Evolutionary conservation across 352 stramenopile genomes (phyloP).

Genomic region (Halophytophthora batemanensis): DNA sequence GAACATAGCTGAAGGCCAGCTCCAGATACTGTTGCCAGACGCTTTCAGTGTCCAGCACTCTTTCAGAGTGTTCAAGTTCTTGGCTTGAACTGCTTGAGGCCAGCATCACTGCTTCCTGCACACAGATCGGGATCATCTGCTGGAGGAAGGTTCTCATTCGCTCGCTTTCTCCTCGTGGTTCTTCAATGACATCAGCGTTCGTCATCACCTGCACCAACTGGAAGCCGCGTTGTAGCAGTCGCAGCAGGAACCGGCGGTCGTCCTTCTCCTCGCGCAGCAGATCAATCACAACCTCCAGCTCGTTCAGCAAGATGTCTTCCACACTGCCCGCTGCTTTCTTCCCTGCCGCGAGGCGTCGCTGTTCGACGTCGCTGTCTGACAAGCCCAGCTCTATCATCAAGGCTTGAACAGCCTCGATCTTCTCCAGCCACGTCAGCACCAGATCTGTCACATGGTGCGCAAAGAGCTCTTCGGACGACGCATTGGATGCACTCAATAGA

Average conservation of each 20-base stretch:
- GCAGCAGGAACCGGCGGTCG: slow-evolving; percentile 48
- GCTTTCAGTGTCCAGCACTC: no score
- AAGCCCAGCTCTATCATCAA: slow-evolving; percentile 62
- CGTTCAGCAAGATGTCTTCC: slow-evolving; percentile 50
- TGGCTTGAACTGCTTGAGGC: neutral
- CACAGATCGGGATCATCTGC: slow-evolving; percentile 36
- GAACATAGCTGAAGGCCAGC: slow-evolving; percentile 44
- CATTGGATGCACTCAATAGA: slow-evolving; percentile 29
- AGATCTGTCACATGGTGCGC: slow-evolving; percentile 46
- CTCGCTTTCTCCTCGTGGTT: slow-evolving; percentile 7
- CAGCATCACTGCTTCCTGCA: slow-evolving; percentile 26
- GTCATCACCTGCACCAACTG: slow-evolving; percentile 35
- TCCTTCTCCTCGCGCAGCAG: slow-evolving; percentile 56
- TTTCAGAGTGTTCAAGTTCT: neutral
- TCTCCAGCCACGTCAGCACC: slow-evolving; percentile 43
- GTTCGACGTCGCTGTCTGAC: slow-evolving; percentile 55
- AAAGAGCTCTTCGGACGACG: slow-evolving; percentile 35
- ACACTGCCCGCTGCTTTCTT: slow-evolving; percentile 20
- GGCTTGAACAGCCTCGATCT: slow-evolving; percentile 49
- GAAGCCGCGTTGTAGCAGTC: slow-evolving; percentile 59
- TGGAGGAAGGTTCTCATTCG: slow-evolving; percentile 20
- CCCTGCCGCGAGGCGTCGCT: slow-evolving; percentile 31
- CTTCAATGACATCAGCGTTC: slow-evolving; percentile 1
- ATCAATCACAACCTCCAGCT: slow-evolving; percentile 68
- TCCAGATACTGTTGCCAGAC: slow-evolving; percentile 36